Base-by-base conservation (phyloP, 306 rosid genomes). In the Boehmeria nivea region DNA sequence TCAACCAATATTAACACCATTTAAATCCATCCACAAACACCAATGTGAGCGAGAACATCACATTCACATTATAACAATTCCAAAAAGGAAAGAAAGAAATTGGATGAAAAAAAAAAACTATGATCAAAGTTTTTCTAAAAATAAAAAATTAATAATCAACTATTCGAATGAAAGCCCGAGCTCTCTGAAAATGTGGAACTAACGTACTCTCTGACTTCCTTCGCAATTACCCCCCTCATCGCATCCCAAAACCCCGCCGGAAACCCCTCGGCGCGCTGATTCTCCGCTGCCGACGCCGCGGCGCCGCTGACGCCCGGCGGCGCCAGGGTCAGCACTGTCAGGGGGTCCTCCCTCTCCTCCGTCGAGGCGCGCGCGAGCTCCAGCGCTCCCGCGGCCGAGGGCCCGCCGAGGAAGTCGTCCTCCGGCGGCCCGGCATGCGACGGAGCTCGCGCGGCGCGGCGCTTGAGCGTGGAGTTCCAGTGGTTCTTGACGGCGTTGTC, bases 401-500 rank as follows among this genome's bases (percentile, higher is more conserved):
- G 38, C n/a, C n/a, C n/a, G n/a, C n/a, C n/a, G n/a, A n/a, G n/a
- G n/a, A n/a, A n/a, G n/a, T 31, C 36, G 5, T 19, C 12, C 51
- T 1, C 18, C 18, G 3, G 24, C 51, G 26, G 25, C n/a, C 16
- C 34, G 26, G 25, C 25, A 17, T 33, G 63, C n/a, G n/a, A n/a
- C n/a, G n/a, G n/a, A n/a, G n/a, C n/a, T n/a, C n/a, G n/a, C n/a
- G 1, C 58, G 65, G 60, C 75, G 51, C 88, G 74, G 15, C 96
- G 72, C 80, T 93, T 93, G 13, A 93, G 81, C 3, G 96, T 88
- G 11, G 99, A 93, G 57, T 93, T 93, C 99, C 99, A 93, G 75
- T 93, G 99, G 51, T 93, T 93, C 71, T 93, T 93, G 0, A 93
- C 85, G 3, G 99, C 95, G 66, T 93, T 93, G 28, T 93, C 99